These are phyloP conservation scores for Ananas comosus DNA, from an alignment of 176 grass and related monocot genomes.

Conservation along the genomic window DNA sequence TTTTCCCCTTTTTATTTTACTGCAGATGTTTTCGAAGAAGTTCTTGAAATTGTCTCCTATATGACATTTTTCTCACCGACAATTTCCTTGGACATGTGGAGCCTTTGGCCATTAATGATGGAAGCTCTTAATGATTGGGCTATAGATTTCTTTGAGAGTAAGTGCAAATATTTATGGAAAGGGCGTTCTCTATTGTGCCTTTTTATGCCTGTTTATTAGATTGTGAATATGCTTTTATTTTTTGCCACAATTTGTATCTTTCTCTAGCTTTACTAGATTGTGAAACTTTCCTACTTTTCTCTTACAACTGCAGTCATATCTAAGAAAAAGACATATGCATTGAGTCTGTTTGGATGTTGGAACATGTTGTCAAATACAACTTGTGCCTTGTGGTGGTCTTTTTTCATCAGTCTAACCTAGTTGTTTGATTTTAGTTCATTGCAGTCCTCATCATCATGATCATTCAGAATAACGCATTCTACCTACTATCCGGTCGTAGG, in stretches of 20 bases:
- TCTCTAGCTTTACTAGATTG: neutral
- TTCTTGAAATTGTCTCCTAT: constrained; percentile 85
- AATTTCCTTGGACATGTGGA: constrained; percentile 89
- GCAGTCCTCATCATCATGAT: no score
- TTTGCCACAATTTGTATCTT: neutral
- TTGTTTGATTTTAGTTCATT: no score
- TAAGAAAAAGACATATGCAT: neutral
- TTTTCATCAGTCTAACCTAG: no score
- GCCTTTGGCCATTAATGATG: constrained; percentile 81
- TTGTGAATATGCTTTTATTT: neutral
- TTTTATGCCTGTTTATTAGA: neutral
- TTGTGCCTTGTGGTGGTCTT: no score
- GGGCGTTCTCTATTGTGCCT: neutral
- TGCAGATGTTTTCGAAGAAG: constrained; percentile 93
- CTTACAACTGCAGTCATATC: neutral
- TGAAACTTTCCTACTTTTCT: neutral
- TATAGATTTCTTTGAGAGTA: constrained; percentile 96
- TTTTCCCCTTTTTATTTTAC: neutral
- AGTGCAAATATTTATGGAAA: constrained; percentile 9
- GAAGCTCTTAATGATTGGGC: constrained; percentile 81
- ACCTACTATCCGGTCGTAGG: no score
- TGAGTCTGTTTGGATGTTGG: no score
- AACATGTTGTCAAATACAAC: no score
- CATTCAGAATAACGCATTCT: no score
- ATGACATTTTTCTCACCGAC: constrained; percentile 86